Percentiles rank a stretch among this genome's conserved stretches.
Conservation (phyloP, 2,329 filamentous ascomycete genomes). For the Cadophora sp. region DNA sequence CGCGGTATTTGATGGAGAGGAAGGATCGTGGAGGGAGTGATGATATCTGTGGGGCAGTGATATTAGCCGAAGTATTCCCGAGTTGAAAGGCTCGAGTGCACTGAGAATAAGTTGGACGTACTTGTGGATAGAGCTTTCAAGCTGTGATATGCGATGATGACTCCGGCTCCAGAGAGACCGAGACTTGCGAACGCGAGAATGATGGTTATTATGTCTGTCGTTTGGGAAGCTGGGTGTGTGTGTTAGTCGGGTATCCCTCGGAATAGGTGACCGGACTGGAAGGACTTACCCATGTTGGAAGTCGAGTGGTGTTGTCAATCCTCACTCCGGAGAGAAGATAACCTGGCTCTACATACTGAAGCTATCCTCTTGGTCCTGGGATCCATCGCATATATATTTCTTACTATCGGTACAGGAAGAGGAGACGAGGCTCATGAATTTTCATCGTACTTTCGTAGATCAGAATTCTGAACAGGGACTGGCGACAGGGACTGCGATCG, state of each 20-base stretch:
- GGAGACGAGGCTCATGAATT: neutral
- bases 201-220: conserved; percentile 9
- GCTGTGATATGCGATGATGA: conserved; percentile 11
- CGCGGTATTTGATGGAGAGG: conserved; percentile 4
- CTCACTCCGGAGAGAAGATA: neutral
- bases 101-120: neutral
- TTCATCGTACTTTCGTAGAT: conserved; percentile 15
- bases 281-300: conserved; percentile 3
- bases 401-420: neutral
- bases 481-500: neutral
- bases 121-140: conserved; percentile 11
- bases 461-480: neutral
- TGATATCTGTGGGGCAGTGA: neutral
- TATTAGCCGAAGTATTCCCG: neutral
- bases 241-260: conserved; percentile 1
- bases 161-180: neutral
- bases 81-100: neutral
- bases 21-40: neutral
- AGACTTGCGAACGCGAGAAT: neutral
- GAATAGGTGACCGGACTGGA: neutral
- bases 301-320: neutral
- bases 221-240: neutral
- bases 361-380: no score
- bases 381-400: neutral
- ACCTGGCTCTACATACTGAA: no score